Evolutionary conservation across 305 asterid species (phyloP).

Genomic region (Fraxinus sp.): DNA sequence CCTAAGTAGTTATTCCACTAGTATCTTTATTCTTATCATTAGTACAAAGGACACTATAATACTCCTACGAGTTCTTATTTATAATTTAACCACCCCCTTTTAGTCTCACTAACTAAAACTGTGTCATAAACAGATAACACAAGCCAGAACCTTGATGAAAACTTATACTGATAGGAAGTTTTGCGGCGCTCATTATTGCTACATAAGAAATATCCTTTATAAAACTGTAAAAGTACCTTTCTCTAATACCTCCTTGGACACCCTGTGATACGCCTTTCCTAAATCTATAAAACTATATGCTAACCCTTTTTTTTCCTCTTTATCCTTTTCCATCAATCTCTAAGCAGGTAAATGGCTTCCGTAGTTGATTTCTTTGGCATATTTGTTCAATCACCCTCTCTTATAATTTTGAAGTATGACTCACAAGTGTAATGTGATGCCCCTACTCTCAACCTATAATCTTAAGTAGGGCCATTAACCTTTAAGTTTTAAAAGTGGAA

Average conservation of each 20-base stretch:
- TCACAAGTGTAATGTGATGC: neutral
- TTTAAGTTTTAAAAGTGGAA: neutral
- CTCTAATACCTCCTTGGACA: neutral
- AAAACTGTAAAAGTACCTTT: neutral
- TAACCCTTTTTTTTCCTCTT: neutral
- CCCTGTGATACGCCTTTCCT: neutral
- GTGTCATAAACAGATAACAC: neutral
- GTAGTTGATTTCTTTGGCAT: neutral
- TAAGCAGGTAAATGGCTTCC: neutral
- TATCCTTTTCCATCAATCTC: neutral
- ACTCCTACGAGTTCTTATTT: neutral
- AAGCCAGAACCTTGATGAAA: neutral
- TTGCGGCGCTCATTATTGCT: neutral
- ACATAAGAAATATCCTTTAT: neutral
- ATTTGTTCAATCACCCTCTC: neutral
- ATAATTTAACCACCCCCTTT: neutral
- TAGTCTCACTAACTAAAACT: neutral
- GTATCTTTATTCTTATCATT: neutral
- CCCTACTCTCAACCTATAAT: neutral
- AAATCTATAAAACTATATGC: neutral
- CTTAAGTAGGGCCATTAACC: neutral
- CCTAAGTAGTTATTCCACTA: neutral
- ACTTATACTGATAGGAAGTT: neutral
- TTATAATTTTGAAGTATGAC: neutral
- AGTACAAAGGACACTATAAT: neutral